Conservation (phyloP, 2,329 filamentous ascomycete genomes). For the Neurospora sp. region DNA sequence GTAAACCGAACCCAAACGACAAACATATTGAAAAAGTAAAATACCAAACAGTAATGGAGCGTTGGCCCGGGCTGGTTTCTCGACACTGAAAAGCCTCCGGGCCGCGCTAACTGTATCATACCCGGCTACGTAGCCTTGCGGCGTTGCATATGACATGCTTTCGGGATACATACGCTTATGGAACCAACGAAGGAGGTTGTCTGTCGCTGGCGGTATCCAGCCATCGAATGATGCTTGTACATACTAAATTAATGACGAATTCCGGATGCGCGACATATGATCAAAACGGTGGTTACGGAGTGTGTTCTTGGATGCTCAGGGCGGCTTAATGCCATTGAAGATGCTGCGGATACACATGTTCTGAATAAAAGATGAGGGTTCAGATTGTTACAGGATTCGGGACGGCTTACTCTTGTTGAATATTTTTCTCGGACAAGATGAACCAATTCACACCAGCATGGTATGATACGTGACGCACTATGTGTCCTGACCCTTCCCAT, state of each 20-base stretch:
- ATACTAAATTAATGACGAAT: constrained; percentile 5
- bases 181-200: constrained; percentile 8
- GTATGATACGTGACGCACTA: background rate
- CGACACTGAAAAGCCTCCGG: background rate
- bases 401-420: background rate
- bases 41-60: background rate
- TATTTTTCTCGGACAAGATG: background rate
- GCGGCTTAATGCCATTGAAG: background rate
- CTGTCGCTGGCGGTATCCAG: constrained; percentile 11
- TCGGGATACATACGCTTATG: constrained; percentile 12
- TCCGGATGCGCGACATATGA: background rate
- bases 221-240: constrained; percentile 2
- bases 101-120: background rate
- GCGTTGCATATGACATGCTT: constrained; percentile 7
- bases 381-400: background rate
- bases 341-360: background rate
- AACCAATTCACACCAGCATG: background rate
- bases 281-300: background rate
- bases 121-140: background rate
- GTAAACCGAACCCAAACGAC: background rate
- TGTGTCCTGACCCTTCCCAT: background rate
- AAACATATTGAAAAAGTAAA: background rate
- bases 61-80: background rate
- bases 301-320: background rate
- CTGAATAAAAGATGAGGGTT: background rate